phyloP scores from a whole-genome alignment of 805 yeast species.

The Ogataea trehalophila region DNA sequence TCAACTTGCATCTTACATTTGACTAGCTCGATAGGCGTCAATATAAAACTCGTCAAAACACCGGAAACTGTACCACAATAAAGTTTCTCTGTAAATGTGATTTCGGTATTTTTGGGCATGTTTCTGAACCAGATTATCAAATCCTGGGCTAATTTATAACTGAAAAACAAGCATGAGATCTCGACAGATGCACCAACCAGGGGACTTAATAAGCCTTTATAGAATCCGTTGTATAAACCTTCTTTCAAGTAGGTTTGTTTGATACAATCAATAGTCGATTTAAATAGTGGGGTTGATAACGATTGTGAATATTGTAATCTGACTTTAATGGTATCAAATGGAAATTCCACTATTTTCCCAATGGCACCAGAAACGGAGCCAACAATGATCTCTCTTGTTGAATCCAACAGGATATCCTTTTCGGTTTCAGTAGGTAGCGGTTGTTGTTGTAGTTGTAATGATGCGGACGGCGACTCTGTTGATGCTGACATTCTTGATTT shows the following conservation, averaged over 20 bases:
- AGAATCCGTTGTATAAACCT: constrained; percentile 69
- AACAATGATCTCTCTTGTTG: constrained; percentile 37
- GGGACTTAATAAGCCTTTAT: constrained; percentile 77
- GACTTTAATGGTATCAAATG: constrained; percentile 90
- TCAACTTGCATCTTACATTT: constrained; percentile 85
- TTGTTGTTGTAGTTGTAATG: no score
- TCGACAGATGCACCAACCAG: constrained; percentile 88
- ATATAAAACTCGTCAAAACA: constrained; percentile 69
- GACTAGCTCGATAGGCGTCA: constrained; percentile 89
- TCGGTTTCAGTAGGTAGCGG: not conserved
- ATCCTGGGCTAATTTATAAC: constrained; percentile 48
- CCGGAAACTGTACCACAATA: constrained; percentile 82
- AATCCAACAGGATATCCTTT: constrained; percentile 18
- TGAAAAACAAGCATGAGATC: constrained; percentile 71
- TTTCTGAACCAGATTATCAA: constrained; percentile 24
- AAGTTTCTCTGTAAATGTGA: constrained; percentile 32
- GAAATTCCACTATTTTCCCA: constrained; percentile 84
- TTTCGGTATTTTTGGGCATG: constrained; percentile 11
- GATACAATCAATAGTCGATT: constrained; percentile 64
- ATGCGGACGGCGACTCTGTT: no score
- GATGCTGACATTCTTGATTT: no score
- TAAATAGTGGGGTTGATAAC: constrained; percentile 41
- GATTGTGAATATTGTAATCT: constrained; percentile 74
- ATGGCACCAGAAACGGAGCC: constrained; percentile 71
- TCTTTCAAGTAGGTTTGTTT: constrained; percentile 56